Evolutionary conservation across 2,329 filamentous ascomycete genomes (phyloP).

Genomic region (Nothomitra cinnamomea): DNA sequence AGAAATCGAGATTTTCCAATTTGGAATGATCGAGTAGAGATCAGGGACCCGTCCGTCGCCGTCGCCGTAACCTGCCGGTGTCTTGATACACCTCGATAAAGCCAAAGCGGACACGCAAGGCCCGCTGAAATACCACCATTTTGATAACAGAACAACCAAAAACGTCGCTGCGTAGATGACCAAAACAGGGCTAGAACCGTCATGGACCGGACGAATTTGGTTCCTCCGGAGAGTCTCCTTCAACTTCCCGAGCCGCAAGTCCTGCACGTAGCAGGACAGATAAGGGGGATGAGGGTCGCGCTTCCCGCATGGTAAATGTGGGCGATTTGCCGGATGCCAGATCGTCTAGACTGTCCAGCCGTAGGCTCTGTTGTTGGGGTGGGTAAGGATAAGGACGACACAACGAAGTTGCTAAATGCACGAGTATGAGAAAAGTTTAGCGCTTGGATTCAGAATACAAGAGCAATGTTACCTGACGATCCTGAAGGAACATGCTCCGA

Average conservation of each 20-base stretch:
- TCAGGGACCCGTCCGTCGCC: no score
- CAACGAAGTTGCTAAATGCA: background rate
- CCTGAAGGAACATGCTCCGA: background rate
- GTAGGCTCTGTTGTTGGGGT: background rate
- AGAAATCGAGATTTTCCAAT: no score
- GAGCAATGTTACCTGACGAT: background rate
- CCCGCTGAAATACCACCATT: no score
- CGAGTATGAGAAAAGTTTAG: background rate
- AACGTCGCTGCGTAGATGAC: no score
- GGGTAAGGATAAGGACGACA: background rate
- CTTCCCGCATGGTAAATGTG: background rate
- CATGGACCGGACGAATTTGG: background rate
- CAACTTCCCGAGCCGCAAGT: background rate
- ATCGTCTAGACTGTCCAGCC: background rate
- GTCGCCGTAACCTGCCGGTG: no score
- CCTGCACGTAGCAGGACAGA: background rate
- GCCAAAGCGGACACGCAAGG: no score
- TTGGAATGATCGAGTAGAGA: no score
- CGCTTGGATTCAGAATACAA: background rate
- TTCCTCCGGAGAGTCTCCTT: background rate
- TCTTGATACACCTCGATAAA: no score
- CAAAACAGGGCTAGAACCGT: background rate
- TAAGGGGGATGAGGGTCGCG: background rate
- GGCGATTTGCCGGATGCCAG: background rate
- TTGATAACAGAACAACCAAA: no score